phyloP scores from a whole-genome alignment of 352 stramenopile genomes.

The Aphanomyces stellatus region DNA sequence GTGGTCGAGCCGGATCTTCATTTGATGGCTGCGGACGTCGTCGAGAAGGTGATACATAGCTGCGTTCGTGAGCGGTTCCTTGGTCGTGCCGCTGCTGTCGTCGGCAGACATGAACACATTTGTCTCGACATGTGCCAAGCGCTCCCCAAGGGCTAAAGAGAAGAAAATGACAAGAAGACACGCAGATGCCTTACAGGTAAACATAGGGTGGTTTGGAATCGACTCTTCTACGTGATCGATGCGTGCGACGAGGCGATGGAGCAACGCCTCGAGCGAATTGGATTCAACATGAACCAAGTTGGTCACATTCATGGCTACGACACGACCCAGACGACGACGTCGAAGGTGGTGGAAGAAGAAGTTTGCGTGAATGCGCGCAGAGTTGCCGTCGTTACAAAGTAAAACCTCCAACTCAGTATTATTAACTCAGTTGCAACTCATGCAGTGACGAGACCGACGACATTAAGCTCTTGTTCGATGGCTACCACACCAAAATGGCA shows the following conservation, averaged over 20 bases:
- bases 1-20: slow-evolving; percentile 17
- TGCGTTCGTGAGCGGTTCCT: too few species aligned
- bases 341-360: too few species aligned
- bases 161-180: too few species aligned
- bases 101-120: neutral
- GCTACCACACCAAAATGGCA: too few species aligned
- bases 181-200: neutral
- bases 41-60: slow-evolving; percentile 2
- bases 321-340: neutral
- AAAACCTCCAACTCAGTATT: too few species aligned
- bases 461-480: too few species aligned
- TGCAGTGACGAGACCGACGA: too few species aligned
- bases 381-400: too few species aligned
- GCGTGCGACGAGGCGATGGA: neutral
- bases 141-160: slow-evolving; percentile 1
- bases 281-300: slow-evolving; percentile 15
- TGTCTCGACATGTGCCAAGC: neutral
- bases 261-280: neutral
- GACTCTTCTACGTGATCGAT: neutral
- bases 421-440: too few species aligned
- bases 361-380: too few species aligned
- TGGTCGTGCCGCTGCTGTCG: neutral
- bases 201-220: neutral
- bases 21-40: slow-evolving; percentile 1
- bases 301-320: neutral